These are phyloP conservation scores for Lolium perenne DNA, from an alignment of 176 grass and related monocot species.

Conservation along the genomic window DNA sequence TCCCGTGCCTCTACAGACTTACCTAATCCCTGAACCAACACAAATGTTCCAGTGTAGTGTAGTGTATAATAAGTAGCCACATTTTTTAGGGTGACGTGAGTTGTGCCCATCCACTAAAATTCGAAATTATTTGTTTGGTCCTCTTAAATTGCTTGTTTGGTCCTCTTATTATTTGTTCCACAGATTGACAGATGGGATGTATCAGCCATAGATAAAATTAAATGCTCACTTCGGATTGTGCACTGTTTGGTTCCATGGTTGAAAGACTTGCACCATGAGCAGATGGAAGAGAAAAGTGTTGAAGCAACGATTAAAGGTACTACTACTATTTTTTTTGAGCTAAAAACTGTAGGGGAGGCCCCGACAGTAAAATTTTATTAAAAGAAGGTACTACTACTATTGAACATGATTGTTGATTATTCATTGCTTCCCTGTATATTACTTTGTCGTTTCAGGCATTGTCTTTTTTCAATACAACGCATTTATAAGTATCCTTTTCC, in stretches of 20 bases:
- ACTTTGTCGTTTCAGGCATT: too few species aligned
- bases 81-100: not conserved
- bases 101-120: not conserved
- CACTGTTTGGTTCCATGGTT: slow-evolving; percentile 68
- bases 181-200: slow-evolving; percentile 22
- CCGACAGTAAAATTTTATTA: too few species aligned
- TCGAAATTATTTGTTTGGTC: not conserved
- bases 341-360: too few species aligned
- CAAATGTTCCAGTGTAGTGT: not conserved
- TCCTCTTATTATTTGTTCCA: not conserved
- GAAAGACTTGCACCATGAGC: slow-evolving; percentile 58
- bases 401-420: not conserved
- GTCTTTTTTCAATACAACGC: too few species aligned
- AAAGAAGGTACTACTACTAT: slow-evolving; percentile 58
- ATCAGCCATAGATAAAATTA: slow-evolving; percentile 42
- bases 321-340: slow-evolving; percentile 1
- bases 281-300: slow-evolving; percentile 61
- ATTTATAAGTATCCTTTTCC: not conserved
- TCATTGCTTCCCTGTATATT: not conserved
- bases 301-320: slow-evolving; percentile 80
- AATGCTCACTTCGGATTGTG: slow-evolving; percentile 34
- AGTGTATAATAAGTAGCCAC: not conserved
- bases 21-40: not conserved
- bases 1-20: not conserved
- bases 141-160: not conserved